Conservation (phyloP, 805 yeast genomes). For the Geotrichum ghanense region DNA sequence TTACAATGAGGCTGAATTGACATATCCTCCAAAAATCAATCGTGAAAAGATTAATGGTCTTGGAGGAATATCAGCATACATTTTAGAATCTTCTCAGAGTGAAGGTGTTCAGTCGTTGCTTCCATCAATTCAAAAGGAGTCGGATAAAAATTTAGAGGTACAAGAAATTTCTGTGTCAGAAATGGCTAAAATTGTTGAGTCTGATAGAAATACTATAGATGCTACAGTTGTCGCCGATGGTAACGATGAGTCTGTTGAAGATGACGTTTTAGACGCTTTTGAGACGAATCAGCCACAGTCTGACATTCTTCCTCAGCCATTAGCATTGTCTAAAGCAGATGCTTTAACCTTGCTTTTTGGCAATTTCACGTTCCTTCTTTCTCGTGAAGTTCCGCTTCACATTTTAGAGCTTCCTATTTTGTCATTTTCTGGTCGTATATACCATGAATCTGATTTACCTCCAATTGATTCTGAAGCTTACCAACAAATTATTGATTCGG, state of each 20-base stretch:
- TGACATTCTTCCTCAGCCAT: constrained; percentile 53
- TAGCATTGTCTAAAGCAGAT: constrained; percentile 8
- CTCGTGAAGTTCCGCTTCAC: constrained; percentile 93
- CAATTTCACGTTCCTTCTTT: constrained; percentile 70
- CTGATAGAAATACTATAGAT: constrained; percentile 24
- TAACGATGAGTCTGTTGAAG: constrained; percentile 29
- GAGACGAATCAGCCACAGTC: constrained; percentile 37
- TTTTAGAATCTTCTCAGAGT: constrained; percentile 40
- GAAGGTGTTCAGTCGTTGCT: constrained; percentile 20
- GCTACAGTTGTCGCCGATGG: constrained; percentile 18
- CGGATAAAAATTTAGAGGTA: constrained; percentile 39
- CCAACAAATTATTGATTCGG: constrained; percentile 40
- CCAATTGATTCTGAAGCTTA: constrained; percentile 20
- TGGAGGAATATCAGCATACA: constrained; percentile 80
- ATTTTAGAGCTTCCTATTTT: constrained; percentile 77
- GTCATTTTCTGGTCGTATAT: constrained; percentile 74
- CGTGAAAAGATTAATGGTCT: constrained; percentile 62
- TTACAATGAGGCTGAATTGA: constrained; percentile 73
- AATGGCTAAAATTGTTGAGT: constrained; percentile 25
- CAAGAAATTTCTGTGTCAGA: constrained; percentile 25
- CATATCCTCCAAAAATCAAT: constrained; percentile 86
- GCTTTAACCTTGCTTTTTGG: constrained; percentile 61
- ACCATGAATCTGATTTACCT: constrained; percentile 71
- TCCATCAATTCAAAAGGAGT: constrained; percentile 19
- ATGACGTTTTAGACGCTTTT: constrained; percentile 56